Conservation (phyloP, 1,284 basidiomycete genomes). For the Mycena citricolor region DNA sequence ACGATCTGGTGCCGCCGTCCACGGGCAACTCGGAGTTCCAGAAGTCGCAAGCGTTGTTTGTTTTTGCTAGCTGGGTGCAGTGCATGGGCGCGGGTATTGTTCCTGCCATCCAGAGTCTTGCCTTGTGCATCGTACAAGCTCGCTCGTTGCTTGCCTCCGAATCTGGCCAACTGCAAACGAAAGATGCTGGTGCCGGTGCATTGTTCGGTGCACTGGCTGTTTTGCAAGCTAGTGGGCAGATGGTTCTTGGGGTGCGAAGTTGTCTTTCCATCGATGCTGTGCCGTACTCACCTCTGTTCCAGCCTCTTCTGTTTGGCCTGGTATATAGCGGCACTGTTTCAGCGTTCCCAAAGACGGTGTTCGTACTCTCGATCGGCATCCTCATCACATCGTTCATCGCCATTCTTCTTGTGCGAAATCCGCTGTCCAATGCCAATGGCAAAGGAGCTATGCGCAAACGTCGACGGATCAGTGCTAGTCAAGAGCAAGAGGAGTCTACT, state of each 20-base stretch:
- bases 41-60: conserved; percentile 46
- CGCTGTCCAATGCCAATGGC: conserved; percentile 28
- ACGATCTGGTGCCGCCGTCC: neutral
- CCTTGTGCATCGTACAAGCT: conserved; percentile 64
- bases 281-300: conserved; percentile 10
- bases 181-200: conserved; percentile 47
- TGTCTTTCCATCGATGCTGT: neutral
- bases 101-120: conserved; percentile 70
- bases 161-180: conserved; percentile 33
- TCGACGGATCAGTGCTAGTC: conserved; percentile 24
- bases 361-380: conserved; percentile 42
- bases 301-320: conserved; percentile 52
- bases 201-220: conserved; percentile 54
- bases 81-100: conserved; percentile 60
- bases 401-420: conserved; percentile 53
- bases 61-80: conserved; percentile 54
- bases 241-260: conserved; percentile 40
- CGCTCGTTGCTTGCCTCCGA: conserved; percentile 40
- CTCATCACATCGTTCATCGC: conserved; percentile 36
- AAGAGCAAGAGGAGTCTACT: conserved; percentile 33
- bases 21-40: conserved; percentile 10
- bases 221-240: conserved; percentile 47
- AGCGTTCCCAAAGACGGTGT: conserved; percentile 49
- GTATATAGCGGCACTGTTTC: conserved; percentile 49
- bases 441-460: conserved; percentile 25